A percentile compares a stretch with the other conserved stretches of the same genome.
Evolutionary conservation across 2,329 filamentous ascomycete genomes (phyloP).

Genomic region (Cordyceps pruinosa): DNA sequence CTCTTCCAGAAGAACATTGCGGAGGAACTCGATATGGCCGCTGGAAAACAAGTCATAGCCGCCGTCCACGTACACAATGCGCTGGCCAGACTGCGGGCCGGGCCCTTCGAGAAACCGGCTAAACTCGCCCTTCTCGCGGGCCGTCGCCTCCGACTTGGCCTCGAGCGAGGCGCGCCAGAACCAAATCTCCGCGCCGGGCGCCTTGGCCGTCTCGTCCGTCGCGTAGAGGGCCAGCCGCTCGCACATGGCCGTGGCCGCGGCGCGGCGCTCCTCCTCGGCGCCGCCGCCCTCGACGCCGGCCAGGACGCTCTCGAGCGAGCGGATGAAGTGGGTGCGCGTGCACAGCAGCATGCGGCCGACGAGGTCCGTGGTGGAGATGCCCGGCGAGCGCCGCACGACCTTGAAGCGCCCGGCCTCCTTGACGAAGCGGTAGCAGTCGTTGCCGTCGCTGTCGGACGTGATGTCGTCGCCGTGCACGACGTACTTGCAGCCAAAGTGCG

Average conservation of each 20-base stretch:
- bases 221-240: conserved; percentile 80
- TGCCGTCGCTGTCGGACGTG: conserved; percentile 84
- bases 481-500: conserved; percentile 89
- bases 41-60: conserved; percentile 96
- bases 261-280: conserved; percentile 57
- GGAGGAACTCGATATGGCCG: conserved; percentile 92
- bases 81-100: conserved; percentile 68
- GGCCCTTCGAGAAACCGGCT: conserved; percentile 62
- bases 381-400: conserved; percentile 91
- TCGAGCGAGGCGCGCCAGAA: conserved; percentile 61
- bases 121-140: conserved; percentile 56
- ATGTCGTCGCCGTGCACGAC: conserved; percentile 97
- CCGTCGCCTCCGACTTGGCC: conserved; percentile 36
- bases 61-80: conserved; percentile 90
- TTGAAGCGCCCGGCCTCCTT: conserved; percentile 92
- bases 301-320: conserved; percentile 63
- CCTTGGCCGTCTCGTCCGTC: conserved; percentile 72
- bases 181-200: conserved; percentile 78
- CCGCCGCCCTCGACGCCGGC: conserved; percentile 67
- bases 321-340: conserved; percentile 91
- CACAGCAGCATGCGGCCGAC: conserved; percentile 96
- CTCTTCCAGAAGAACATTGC: conserved; percentile 67
- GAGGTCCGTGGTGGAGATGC: conserved; percentile 96
- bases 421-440: conserved; percentile 97
- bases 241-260: conserved; percentile 60